phyloP scores from a whole-genome alignment of 2,329 filamentous ascomycete genomes.

The Colletotrichum nymphaeae region DNA sequence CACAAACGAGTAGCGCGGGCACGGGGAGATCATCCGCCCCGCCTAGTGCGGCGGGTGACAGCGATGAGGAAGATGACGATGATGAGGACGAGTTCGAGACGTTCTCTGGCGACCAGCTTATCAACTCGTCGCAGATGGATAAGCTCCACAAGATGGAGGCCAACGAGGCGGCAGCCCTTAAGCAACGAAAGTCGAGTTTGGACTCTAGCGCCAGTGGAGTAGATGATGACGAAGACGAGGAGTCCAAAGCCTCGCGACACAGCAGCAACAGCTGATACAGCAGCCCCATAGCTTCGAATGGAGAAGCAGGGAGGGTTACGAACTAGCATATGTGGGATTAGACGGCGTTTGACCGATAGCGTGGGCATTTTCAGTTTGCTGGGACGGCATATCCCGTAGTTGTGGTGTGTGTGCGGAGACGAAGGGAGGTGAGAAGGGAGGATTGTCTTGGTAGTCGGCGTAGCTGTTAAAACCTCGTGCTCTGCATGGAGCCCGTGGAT shows the following conservation, averaged over 20 bases:
- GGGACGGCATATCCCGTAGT: neutral
- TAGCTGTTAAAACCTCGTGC: neutral
- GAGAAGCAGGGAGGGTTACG: slow-evolving; percentile 25
- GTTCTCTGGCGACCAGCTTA: slow-evolving; percentile 50
- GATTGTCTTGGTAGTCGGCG: neutral
- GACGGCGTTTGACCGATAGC: slow-evolving; percentile 13
- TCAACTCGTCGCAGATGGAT: slow-evolving; percentile 62
- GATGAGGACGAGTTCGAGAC: slow-evolving; percentile 56
- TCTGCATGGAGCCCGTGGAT: slow-evolving; percentile 6
- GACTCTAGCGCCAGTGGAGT: slow-evolving; percentile 38
- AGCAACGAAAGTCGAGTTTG: slow-evolving; percentile 43
- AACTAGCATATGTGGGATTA: neutral
- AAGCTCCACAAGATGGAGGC: slow-evolving; percentile 71
- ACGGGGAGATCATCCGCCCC: slow-evolving; percentile 9
- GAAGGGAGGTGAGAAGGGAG: neutral
- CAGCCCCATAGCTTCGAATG: neutral
- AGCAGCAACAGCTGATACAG: slow-evolving; percentile 27
- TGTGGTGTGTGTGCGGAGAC: neutral
- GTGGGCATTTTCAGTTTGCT: slow-evolving; percentile 14
- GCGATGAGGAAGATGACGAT: slow-evolving; percentile 56
- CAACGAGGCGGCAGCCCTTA: slow-evolving; percentile 65
- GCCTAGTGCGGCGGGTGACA: slow-evolving; percentile 46
- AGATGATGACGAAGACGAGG: slow-evolving; percentile 53
- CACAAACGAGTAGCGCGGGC: slow-evolving; percentile 6
- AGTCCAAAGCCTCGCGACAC: slow-evolving; percentile 34